Base-by-base conservation (phyloP, 148 eudicot genomes). In the Limonium bicolor region DNA sequence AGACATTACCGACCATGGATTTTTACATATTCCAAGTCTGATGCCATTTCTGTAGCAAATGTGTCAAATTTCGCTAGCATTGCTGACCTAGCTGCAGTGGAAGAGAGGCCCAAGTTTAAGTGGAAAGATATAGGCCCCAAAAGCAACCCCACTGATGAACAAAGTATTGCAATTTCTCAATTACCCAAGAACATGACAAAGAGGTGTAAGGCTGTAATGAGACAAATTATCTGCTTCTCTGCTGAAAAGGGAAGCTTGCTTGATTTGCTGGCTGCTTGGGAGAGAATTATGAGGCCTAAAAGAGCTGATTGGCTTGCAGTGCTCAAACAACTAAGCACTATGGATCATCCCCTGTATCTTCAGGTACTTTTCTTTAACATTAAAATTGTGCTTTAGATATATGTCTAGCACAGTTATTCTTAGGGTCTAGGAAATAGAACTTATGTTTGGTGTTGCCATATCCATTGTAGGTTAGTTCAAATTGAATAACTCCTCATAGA, bases 281-380 rank as follows among this genome's bases (percentile, higher is more conserved):
- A 70, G 28, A 65, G 27, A 54, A 59, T 82, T 57, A 83, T 74
- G 77, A 76, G 63, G 52, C 97, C 97, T 18, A 56, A 6, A 13
- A 72, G 97, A 65, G 81, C 86, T 59, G 86, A 88, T 51, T 88
- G 94, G 97, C 92, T 88, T 61, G 34, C 66, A 24, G 71, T 83
- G 50, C 81, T 88, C 36, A 88, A 83, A 24, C 83, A 80, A 57
- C 70, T 84, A 60, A 61, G 61, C n/a, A 53, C 11, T n/a, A 25
- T 77, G 69, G 61, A 73, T 28, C 92, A 88, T 63, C 87, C 93
- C 3, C 36, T 77, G 35, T 65, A 60, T 23, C 36, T 77, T 28
- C 64, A 84, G 94, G 97, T 83, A 50, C 18, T 18, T 18, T 51
- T 27, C 38, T 35, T n/a, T n/a, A 11, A 8, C 22, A 19, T 7